Conservation (phyloP, 371 early-diverging fungal species). For the Entomophthora muscae region DNA sequence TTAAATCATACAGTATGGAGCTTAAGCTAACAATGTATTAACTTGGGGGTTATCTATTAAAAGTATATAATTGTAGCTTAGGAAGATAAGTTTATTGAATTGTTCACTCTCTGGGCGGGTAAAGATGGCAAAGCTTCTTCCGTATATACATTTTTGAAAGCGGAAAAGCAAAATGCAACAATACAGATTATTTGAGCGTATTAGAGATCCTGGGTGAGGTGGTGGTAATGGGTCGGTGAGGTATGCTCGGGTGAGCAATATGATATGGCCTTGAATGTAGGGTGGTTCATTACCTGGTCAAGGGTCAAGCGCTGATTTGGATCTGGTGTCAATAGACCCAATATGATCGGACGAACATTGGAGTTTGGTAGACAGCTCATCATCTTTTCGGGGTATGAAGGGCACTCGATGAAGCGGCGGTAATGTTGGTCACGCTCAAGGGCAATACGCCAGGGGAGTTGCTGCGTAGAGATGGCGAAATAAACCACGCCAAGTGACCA, state of each 20-base stretch:
- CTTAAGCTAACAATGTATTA: no score
- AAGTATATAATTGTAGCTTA: no score
- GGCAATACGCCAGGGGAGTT: not conserved
- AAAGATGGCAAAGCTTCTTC: no score
- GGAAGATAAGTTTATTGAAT: no score
- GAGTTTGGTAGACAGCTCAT: slow-evolving; percentile 16
- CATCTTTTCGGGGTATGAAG: slow-evolving; percentile 58
- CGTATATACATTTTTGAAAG: no score
- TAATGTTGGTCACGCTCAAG: not conserved
- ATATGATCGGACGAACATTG: slow-evolving; percentile 57
- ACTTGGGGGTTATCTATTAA: no score
- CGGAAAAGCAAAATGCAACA: no score
- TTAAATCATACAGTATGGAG: no score
- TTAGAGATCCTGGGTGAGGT: slow-evolving; percentile 8
- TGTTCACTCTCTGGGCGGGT: no score
- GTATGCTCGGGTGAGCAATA: not conserved
- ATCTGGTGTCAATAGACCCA: slow-evolving; percentile 58
- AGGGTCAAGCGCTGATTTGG: slow-evolving; percentile 70
- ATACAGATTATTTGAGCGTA: no score
- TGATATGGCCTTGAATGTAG: slow-evolving; percentile 11
- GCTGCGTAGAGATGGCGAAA: not conserved
- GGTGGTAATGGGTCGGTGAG: slow-evolving; percentile 12
- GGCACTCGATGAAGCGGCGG: slow-evolving; percentile 21
- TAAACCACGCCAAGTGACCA: slow-evolving; percentile 73
- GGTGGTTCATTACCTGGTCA: slow-evolving; percentile 58